These are phyloP conservation scores for Wickerhamiella pararugosa DNA, from an alignment of 1,139 yeast species.

Conservation along the genomic window DNA sequence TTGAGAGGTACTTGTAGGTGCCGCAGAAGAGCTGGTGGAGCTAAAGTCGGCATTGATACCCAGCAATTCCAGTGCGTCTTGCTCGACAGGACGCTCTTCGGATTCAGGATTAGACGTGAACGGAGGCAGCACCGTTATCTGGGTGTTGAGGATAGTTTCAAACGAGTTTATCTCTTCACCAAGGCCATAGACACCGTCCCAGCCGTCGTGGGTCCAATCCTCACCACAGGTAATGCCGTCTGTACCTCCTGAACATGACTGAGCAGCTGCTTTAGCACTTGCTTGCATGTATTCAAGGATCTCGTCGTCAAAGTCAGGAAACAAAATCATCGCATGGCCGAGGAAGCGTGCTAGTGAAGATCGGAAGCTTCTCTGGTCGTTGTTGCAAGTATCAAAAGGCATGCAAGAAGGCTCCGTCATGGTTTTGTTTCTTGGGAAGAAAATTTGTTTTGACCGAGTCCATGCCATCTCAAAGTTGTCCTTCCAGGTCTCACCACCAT, in stretches of 20 bases:
- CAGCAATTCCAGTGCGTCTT: not conserved
- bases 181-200: conserved; percentile 68
- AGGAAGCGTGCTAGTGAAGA: conserved; percentile 64
- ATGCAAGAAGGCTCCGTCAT: conserved; percentile 78
- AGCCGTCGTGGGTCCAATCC: conserved; percentile 52
- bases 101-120: conserved; percentile 24
- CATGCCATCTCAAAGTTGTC: conserved; percentile 28
- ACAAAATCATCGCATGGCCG: conserved; percentile 56
- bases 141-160: conserved; percentile 54
- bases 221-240: conserved; percentile 82
- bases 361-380: conserved; percentile 78
- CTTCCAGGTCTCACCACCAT: conserved; percentile 54
- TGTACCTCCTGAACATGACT: conserved; percentile 65
- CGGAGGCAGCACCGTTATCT: conserved; percentile 37
- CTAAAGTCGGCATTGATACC: not conserved
- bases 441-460: conserved; percentile 34
- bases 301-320: conserved; percentile 41
- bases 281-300: conserved; percentile 38
- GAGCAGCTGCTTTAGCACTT: conserved; percentile 65
- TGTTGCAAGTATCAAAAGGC: conserved; percentile 45
- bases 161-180: conserved; percentile 86
- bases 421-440: conserved; percentile 35
- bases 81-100: not conserved
- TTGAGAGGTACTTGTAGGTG: not conserved
- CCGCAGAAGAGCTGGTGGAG: not conserved